A percentile compares a stretch with the other conserved stretches of the same genome.
Conservation (phyloP, 2,329 filamentous ascomycete species). For the Xylaria sp. region DNA sequence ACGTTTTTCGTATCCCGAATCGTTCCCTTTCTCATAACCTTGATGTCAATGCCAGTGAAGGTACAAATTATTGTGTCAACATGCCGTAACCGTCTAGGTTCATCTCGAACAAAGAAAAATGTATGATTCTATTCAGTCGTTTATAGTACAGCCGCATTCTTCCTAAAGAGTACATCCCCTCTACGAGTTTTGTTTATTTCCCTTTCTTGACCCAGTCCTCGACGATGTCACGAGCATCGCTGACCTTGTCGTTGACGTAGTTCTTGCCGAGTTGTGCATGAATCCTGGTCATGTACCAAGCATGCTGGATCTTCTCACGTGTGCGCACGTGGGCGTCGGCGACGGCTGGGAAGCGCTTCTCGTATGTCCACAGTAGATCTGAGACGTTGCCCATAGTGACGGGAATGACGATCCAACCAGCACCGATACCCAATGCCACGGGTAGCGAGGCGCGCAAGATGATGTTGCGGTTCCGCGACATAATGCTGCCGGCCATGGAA, state of each 20-base stretch:
- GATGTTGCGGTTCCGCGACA: conserved; percentile 88
- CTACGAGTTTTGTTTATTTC: conserved; percentile 63
- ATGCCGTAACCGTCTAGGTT: conserved; percentile 10
- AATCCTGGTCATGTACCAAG: conserved; percentile 77
- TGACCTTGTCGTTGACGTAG: conserved; percentile 85
- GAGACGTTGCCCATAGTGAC: conserved; percentile 91
- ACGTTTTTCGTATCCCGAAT: not conserved
- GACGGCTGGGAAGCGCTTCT: conserved; percentile 86
- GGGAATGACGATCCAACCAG: conserved; percentile 86
- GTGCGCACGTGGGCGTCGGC: conserved; percentile 82
- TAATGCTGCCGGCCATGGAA: conserved; percentile 93
- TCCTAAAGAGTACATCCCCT: conserved; percentile 20
- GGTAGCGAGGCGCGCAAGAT: conserved; percentile 82
- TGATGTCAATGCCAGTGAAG: not conserved
- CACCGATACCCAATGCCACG: conserved; percentile 80
- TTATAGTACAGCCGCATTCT: conserved; percentile 45
- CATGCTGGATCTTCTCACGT: conserved; percentile 74
- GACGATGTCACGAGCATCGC: conserved; percentile 77
- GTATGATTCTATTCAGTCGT: conserved; percentile 46
- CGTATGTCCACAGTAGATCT: conserved; percentile 89
- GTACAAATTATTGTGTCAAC: not conserved
- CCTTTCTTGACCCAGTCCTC: conserved; percentile 95
- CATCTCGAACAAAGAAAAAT: conserved; percentile 31
- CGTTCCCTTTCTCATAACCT: not conserved
- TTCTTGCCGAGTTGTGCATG: conserved; percentile 76